Base-by-base conservation (phyloP, 345 rosid genomes). In the Gossypioides kirkii region DNA sequence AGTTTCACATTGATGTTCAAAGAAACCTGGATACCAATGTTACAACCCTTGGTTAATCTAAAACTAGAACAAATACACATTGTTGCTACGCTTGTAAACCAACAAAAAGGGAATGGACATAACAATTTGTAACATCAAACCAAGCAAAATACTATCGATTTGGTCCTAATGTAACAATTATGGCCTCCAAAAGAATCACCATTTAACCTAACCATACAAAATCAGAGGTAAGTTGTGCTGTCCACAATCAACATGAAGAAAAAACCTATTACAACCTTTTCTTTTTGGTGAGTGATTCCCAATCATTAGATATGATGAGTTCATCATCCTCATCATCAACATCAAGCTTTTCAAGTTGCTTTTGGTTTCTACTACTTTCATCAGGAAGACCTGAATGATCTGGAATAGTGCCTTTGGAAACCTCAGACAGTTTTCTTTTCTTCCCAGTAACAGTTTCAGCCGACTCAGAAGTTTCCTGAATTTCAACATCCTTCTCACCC, bases 111-210 rank as follows among this genome's bases (percentile, higher is more conserved):
- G 38, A 77, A 64, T 28, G 64, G 58, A n/a, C 61, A 53, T 18
- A 42, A 32, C 50, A 23, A 42, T 58, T 56, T 26, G 53, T 41
- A 42, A 71, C 49, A 71, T 71, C 74, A 56, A 71, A 22, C 4
- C 62, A 55, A 53, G 53, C 64, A 70, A 41, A 55, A 18, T 42
- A 56, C 66, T 43, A 56, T 18, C 23, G 58, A n/a, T 22, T 68
- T 16, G 10, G 60, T 52, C 72, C 59, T 47, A 52, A 10, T 1
- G 16, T 58, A 46, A 56, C 17, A 43, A 23, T 23, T 71, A 22
- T 62, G 72, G 38, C 78, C 81, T 77, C 77, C 84, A 85, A 87
- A 82, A 85, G 86, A 89, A 86, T 86, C 67, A 72, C 80, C 86
- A 80, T 20, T 69, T 72, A 71, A 76, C 77, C 83, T 80, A 82